Evolutionary conservation across 2,329 filamentous ascomycete species (phyloP), one percentile per base, ranked within the genome.

Genomic region (Trichothecium roseum): DNA sequence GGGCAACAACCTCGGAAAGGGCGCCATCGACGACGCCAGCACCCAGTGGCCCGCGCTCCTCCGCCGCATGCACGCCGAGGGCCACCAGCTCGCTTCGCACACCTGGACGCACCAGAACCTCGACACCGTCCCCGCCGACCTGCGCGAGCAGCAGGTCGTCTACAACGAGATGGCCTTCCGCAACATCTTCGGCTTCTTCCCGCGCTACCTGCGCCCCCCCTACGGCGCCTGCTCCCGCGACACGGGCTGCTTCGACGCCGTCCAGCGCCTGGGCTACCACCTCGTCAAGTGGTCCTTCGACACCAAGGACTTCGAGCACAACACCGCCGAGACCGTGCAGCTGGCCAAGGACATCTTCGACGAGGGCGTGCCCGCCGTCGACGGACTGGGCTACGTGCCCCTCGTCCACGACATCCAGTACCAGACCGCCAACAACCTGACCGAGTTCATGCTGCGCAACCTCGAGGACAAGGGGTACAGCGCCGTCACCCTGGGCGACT

Each of bases 231-330:
- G 65, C 50, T 54, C 51, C 32, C 39, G 40, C 8, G 47, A 38
- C 6, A 61, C 60, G n/a, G 63, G 57, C 15, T 66, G 63, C 40
- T 47, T 56, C 29, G 42, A 44, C 4, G 47, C 56, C 20, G 44
- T 66, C 44, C 48, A 42, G 3, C 43, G 44, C 17, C 49, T 74
- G 18, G 68, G 66, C 28, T 78, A 77, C 52, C 70, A 76, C 46
- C 52, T 74, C 42, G 59, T 69, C 39, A 70, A 69, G 46, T 71
- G 68, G 44, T 68, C 75, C 46, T 52, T 78, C 10, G 74, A 79
- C 48, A 78, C 74, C 13, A 69, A 75, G 42, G 74, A 78, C 52
- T 78, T 72, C 47, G 57, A 70, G 45, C 66, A 74, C 44, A 60
- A 66, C 38, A 56, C 55, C 8, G 60, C 69, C 2, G 53, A 64